Evolutionary conservation across 2,329 filamentous ascomycete species (phyloP).

Genomic region (Colletotrichum camelliae): DNA sequence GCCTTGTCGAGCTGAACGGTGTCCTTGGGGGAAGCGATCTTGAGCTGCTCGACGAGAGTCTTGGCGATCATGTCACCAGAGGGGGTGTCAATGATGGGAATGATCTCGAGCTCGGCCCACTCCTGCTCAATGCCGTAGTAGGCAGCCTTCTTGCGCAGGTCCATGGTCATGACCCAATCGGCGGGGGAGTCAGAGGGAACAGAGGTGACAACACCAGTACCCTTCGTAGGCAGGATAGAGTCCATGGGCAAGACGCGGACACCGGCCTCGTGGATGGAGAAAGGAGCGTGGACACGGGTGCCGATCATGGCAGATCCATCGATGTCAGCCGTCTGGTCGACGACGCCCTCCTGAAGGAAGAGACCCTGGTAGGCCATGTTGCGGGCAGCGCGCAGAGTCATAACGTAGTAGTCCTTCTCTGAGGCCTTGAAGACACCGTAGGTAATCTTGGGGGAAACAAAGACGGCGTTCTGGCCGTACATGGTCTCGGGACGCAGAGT

Average conservation of each 20-base stretch:
- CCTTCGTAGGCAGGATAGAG: slow-evolving; percentile 88
- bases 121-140: slow-evolving; percentile 97
- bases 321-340: slow-evolving; percentile 77
- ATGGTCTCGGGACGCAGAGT: slow-evolving; percentile 96
- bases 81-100: slow-evolving; percentile 89
- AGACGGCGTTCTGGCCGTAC: slow-evolving; percentile 97
- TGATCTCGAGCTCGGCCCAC: slow-evolving; percentile 90
- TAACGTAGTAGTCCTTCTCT: slow-evolving; percentile 81
- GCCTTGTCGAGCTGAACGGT: slow-evolving; percentile 85
- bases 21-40: slow-evolving; percentile 97
- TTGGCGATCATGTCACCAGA: slow-evolving; percentile 88
- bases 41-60: slow-evolving; percentile 86
- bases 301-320: slow-evolving; percentile 83
- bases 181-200: slow-evolving; percentile 97
- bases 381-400: slow-evolving; percentile 83
- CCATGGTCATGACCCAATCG: slow-evolving; percentile 87
- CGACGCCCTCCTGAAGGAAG: slow-evolving; percentile 77
- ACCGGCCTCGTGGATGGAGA: slow-evolving; percentile 83
- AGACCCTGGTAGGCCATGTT: slow-evolving; percentile 97
- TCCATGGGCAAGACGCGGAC: slow-evolving; percentile 96
- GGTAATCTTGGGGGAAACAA: slow-evolving; percentile 86
- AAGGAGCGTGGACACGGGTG: slow-evolving; percentile 86
- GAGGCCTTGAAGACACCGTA: slow-evolving; percentile 88
- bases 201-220: slow-evolving; percentile 94
- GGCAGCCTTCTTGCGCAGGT: slow-evolving; percentile 92